A percentile compares a stretch with the other conserved stretches of the same genome.
Conservation (phyloP, 1,139 yeast genomes). For the Candida mesenterica region DNA sequence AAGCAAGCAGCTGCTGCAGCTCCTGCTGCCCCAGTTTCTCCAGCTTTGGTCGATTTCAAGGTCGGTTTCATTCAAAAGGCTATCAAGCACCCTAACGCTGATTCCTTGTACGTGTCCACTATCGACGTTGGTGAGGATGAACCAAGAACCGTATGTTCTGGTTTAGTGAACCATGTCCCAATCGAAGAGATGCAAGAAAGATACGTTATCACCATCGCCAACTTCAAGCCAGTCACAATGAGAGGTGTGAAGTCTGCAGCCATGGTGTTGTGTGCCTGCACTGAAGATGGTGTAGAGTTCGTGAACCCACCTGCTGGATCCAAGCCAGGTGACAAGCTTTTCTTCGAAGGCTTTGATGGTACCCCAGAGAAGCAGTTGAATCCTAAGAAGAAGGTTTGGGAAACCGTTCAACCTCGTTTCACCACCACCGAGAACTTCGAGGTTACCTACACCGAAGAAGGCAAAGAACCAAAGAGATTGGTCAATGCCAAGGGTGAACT, state of each 20-base stretch:
- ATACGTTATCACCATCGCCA: slow-evolving; percentile 54
- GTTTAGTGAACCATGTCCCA: slow-evolving; percentile 63
- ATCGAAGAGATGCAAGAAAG: slow-evolving; percentile 46
- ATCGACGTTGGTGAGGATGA: slow-evolving; percentile 97
- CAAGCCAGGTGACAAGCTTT: slow-evolving; percentile 93
- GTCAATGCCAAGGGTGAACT: slow-evolving; percentile 73
- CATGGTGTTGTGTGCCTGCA: slow-evolving; percentile 94
- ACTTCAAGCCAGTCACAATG: slow-evolving; percentile 66
- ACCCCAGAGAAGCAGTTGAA: slow-evolving; percentile 90
- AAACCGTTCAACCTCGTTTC: slow-evolving; percentile 87
- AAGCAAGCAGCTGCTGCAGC: slow-evolving; percentile 52
- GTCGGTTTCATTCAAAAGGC: slow-evolving; percentile 98
- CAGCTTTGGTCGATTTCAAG: slow-evolving; percentile 85
- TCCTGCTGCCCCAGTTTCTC: slow-evolving; percentile 63
- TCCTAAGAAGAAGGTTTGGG: slow-evolving; percentile 99
- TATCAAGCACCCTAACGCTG: slow-evolving; percentile 96
- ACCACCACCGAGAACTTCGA: slow-evolving; percentile 73
- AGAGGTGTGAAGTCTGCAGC: slow-evolving; percentile 82
- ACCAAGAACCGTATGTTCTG: slow-evolving; percentile 98
- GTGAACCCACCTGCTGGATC: slow-evolving; percentile 95
- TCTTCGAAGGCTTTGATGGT: slow-evolving; percentile 87
- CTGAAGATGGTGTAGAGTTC: slow-evolving; percentile 72
- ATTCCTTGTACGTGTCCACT: slow-evolving; percentile 91
- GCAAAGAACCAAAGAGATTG: slow-evolving; percentile 72
- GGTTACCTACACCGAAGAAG: slow-evolving; percentile 80